Conservation (phyloP, 495 filamentous ascomycete genomes). For the Podospora appendiculata region DNA sequence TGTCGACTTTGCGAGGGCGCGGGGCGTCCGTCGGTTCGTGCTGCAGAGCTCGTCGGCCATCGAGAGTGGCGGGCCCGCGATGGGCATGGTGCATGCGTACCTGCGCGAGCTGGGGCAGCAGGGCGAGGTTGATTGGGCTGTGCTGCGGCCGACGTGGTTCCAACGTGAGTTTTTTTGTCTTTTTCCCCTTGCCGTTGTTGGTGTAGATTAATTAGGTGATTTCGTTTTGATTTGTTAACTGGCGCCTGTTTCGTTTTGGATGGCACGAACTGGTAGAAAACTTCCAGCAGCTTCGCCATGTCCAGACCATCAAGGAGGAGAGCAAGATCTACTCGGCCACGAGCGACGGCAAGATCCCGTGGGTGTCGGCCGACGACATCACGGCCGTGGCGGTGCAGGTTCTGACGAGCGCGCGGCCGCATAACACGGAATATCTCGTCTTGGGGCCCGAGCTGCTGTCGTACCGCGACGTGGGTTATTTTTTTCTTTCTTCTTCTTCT, state of each 20-base stretch:
- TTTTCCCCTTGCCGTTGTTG: not conserved
- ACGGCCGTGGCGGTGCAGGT: slow-evolving; percentile 36
- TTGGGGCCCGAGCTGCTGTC: slow-evolving; percentile 39
- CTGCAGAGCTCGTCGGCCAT: slow-evolving; percentile 31
- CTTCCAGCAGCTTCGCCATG: slow-evolving; percentile 22
- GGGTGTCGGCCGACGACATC: slow-evolving; percentile 41
- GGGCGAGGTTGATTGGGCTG: slow-evolving; percentile 34
- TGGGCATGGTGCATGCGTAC: slow-evolving; percentile 29
- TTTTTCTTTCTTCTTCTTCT: not conserved
- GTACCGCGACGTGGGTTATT: slow-evolving; percentile 35
- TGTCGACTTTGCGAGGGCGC: slow-evolving; percentile 27
- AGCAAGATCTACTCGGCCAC: slow-evolving; percentile 38
- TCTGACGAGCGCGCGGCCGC: slow-evolving; percentile 29
- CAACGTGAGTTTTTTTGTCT: slow-evolving; percentile 21
- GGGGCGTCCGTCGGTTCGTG: slow-evolving; percentile 35
- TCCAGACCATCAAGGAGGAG: slow-evolving; percentile 29
- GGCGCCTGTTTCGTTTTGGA: not conserved
- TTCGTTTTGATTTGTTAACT: no score
- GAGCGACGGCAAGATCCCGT: slow-evolving; percentile 36
- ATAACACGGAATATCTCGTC: slow-evolving; percentile 37
- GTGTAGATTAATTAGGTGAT: not conserved
- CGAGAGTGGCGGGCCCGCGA: slow-evolving; percentile 24
- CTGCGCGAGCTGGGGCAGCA: slow-evolving; percentile 29
- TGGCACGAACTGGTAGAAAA: slow-evolving; percentile 17
- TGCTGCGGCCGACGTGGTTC: slow-evolving; percentile 39